Conservation (phyloP, 768 basidiomycete genomes). For the Macrolepiota albuminosa region DNA sequence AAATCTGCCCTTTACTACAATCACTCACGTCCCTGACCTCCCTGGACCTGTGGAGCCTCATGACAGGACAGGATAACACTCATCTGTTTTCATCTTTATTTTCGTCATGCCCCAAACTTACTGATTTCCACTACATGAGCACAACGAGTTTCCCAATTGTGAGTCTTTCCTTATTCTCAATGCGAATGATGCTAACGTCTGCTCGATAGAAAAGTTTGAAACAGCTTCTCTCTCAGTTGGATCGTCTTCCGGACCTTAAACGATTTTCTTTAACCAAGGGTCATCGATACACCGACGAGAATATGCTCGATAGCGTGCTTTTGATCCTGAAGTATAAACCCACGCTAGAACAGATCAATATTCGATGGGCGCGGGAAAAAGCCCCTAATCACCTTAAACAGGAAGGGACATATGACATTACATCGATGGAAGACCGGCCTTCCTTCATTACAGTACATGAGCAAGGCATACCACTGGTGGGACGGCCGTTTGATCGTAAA, state of each 20-base stretch:
- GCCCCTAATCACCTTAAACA: slow-evolving; percentile 47
- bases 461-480: slow-evolving; percentile 38
- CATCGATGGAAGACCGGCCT: slow-evolving; percentile 18
- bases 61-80: slow-evolving; percentile 28
- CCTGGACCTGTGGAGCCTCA: slow-evolving; percentile 45
- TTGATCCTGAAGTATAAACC: slow-evolving; percentile 30
- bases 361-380: slow-evolving; percentile 44
- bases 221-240: slow-evolving; percentile 33
- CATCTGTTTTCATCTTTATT: slow-evolving; percentile 32
- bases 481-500: slow-evolving; percentile 32
- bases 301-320: slow-evolving; percentile 37
- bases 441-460: slow-evolving; percentile 28
- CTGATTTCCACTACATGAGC: slow-evolving; percentile 49
- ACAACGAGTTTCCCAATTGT: slow-evolving; percentile 41
- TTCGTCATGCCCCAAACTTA: slow-evolving; percentile 30
- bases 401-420: slow-evolving; percentile 38
- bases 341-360: slow-evolving; percentile 34
- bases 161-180: slow-evolving; percentile 12
- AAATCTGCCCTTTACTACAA: slow-evolving; percentile 29
- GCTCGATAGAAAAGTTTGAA: slow-evolving; percentile 34
- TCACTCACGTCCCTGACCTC: slow-evolving; percentile 33
- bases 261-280: slow-evolving; percentile 46
- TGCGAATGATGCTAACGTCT: neutral
- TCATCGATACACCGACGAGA: slow-evolving; percentile 40
- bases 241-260: slow-evolving; percentile 34